phyloP scores from a whole-genome alignment of 768 basidiomycete species.

The Daedaleopsis sinensis region DNA sequence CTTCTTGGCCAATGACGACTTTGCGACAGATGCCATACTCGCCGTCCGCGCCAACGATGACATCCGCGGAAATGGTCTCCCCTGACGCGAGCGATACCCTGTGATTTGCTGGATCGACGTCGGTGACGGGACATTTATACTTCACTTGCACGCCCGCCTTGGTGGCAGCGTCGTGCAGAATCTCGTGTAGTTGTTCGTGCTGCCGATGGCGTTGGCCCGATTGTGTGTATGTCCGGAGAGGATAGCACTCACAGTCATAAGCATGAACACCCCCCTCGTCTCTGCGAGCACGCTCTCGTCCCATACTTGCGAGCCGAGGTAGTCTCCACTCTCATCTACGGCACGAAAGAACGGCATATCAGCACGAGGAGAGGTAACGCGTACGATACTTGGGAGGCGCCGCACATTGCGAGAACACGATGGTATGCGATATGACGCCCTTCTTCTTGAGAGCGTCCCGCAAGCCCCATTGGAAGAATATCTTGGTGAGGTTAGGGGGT shows the following conservation, averaged over 20 bases:
- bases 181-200: conserved; percentile 36
- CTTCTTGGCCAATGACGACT: conserved; percentile 18
- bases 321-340: conserved; percentile 31
- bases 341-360: not conserved
- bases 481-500: conserved; percentile 41
- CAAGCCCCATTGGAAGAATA: conserved; percentile 41
- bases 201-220: conserved; percentile 8
- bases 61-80: conserved; percentile 34
- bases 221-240: not conserved
- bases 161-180: conserved; percentile 35
- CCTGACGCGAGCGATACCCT: conserved; percentile 34
- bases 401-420: conserved; percentile 30
- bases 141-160: conserved; percentile 31
- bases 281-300: conserved; percentile 32
- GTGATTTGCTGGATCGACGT: conserved; percentile 23
- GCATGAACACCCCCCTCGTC: conserved; percentile 35
- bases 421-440: conserved; percentile 22
- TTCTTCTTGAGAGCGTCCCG: conserved; percentile 26
- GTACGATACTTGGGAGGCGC: too few relatives aligned
- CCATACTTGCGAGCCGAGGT: conserved; percentile 35
- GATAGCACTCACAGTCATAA: conserved; percentile 29
- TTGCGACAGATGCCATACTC: conserved; percentile 27
- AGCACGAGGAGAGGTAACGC: too few relatives aligned
- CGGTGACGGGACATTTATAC: conserved; percentile 30
- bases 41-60: conserved; percentile 43